Evolutionary conservation across 345 rosid species (phyloP), one percentile per base, ranked within the genome.

Genomic region (Eucalyptus polybractea): DNA sequence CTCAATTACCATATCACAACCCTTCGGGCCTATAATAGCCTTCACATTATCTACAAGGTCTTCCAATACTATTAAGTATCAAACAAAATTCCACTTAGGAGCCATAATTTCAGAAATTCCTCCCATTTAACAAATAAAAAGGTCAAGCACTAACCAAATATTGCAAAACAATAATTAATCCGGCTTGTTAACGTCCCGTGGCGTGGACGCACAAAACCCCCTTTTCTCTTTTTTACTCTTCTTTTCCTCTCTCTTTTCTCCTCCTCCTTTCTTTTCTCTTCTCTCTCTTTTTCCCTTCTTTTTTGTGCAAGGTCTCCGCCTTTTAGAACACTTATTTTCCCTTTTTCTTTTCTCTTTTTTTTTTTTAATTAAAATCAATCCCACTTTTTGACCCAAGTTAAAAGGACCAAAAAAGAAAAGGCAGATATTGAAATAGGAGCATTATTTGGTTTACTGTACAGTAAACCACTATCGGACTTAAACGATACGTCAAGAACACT

Each of bases 171-270:
- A 10, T 56, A 24, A 56, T 24, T 56, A 24, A 56, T 56, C 27
- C 27, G 3, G 7, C 29, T 56, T 24, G 12, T 24, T 0, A 24
- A 24, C 6, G 3, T 56, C 0, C 12, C 27, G 29, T 24, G 62
- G 62, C 1, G 13, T 56, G 12, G 0, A 56, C 3, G 62, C 62
- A 9, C 62, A 56, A 22, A 22, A 56, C 12, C 62, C 12, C 27
- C 0, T 56, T 56, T 24, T 56, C 6, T 9, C 11, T 4, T 4
- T 50, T 44, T 7, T 22, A 0, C 2, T 56, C 12, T 8, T 22
- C 3, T 54, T 54, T 54, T 21, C 60, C 60, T 21, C 12, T 54
- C 60, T 22, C 27, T 24, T 56, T 56, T 22, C 11, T 22, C 60
- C 60, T 54, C 27, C 60, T 56, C 27, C 1, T 56, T 56, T 24